Evolutionary conservation across 768 basidiomycete genomes (phyloP).

Genomic region (Glaciozyma antarctica): DNA sequence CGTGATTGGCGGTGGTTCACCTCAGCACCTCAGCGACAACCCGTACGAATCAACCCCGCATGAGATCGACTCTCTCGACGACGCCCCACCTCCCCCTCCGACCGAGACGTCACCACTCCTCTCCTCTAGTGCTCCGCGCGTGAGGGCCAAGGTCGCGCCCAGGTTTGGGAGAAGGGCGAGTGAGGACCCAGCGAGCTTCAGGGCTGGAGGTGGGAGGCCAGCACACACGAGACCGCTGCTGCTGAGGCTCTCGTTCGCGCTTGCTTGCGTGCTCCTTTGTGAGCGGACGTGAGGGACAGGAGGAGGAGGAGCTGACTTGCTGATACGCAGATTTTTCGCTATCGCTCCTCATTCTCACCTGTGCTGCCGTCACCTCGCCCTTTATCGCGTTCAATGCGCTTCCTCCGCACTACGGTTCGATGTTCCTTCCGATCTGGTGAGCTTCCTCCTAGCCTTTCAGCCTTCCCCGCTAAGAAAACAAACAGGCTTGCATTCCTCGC

Average conservation of each 20-base stretch:
- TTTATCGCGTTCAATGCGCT: slow-evolving; percentile 23
- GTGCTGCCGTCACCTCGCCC: slow-evolving; percentile 9
- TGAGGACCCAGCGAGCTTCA: slow-evolving; percentile 15
- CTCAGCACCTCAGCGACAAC: not conserved
- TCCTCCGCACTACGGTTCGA: slow-evolving; percentile 17
- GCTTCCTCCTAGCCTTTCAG: too few relatives aligned
- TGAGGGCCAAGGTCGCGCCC: slow-evolving; percentile 10
- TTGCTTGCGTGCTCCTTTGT: slow-evolving; percentile 19
- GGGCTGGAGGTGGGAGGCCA: not conserved
- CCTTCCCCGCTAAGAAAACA: slow-evolving; percentile 5
- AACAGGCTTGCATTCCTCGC: slow-evolving; percentile 23
- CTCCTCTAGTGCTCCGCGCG: not conserved
- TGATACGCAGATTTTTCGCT: slow-evolving; percentile 11
- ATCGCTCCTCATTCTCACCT: slow-evolving; percentile 19
- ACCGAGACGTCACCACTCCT: not conserved
- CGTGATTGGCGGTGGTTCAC: too few relatives aligned
- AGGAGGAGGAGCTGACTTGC: too few relatives aligned
- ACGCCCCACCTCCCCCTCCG: slow-evolving; percentile 1
- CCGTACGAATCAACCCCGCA: not conserved
- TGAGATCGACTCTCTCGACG: slow-evolving; percentile 15
- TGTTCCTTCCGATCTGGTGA: slow-evolving; percentile 25
- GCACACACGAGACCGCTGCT: not conserved
- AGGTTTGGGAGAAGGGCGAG: not conserved
- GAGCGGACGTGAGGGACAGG: not conserved
- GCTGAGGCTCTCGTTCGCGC: slow-evolving; percentile 10